Conservation (phyloP, 129 eudicot genomes). For the Chrysanthemum makinoi region DNA sequence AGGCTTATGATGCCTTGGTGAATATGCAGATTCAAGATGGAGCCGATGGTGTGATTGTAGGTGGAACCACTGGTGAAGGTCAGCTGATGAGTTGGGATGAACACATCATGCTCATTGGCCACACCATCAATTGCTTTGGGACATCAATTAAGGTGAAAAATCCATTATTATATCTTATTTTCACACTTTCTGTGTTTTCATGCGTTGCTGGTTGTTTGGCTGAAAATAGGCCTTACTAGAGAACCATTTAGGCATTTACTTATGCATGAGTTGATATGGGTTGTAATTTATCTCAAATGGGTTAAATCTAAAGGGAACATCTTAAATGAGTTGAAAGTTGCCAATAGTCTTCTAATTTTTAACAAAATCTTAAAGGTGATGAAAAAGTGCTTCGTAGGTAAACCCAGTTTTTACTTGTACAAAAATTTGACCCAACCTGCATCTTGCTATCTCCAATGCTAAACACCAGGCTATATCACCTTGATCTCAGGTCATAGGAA, state of each 20-base stretch:
- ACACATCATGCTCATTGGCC: slow-evolving; percentile 77
- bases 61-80: slow-evolving; percentile 80
- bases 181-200: not conserved
- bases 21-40: slow-evolving; percentile 65
- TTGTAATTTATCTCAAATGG: not conserved
- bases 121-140: slow-evolving; percentile 83
- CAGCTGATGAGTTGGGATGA: slow-evolving; percentile 86
- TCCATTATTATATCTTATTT: not conserved
- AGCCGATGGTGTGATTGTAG: slow-evolving; percentile 60
- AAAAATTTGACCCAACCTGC: no score
- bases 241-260: not conserved
- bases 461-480: not conserved
- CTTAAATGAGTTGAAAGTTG: not conserved
- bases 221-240: not conserved
- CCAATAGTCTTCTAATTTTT: not conserved
- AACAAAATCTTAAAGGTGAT: no score
- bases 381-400: not conserved
- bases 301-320: not conserved
- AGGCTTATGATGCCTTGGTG: slow-evolving; percentile 78
- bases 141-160: slow-evolving; percentile 49
- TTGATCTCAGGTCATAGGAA: slow-evolving; percentile 55
- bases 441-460: slow-evolving; percentile 1
- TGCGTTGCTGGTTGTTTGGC: not conserved
- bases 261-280: not conserved
- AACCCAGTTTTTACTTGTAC: not conserved